Conservation (phyloP, 257 asterid genomes). For the Solanum corneliomulleri region DNA sequence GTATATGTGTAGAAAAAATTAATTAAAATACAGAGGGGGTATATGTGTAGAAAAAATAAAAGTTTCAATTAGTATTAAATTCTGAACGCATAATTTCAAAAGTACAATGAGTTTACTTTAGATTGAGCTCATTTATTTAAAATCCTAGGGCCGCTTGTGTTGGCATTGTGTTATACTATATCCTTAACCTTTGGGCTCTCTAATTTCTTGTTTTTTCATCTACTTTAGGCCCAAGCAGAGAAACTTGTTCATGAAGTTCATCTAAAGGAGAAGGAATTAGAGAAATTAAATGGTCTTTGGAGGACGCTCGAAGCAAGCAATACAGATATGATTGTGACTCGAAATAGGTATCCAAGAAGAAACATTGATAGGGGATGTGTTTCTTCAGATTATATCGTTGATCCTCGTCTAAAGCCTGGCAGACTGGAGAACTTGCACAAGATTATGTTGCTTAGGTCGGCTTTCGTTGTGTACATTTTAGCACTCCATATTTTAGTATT, state of each 20-base stretch:
- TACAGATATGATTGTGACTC: conserved; percentile 32
- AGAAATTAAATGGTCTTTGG: conserved; percentile 53
- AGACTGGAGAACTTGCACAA: conserved; percentile 64
- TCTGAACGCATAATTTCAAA: background rate
- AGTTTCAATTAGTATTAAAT: background rate
- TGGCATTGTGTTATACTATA: background rate
- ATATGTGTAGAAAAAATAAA: background rate
- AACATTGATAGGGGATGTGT: conserved; percentile 27
- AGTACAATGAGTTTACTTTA: background rate
- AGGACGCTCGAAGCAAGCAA: conserved; percentile 43
- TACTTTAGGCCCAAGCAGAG: conserved; percentile 76
- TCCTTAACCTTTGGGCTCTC: background rate
- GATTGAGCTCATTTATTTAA: background rate
- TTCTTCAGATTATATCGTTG: conserved; percentile 38
- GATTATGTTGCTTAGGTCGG: conserved; percentile 75
- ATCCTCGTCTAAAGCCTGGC: conserved; percentile 52
- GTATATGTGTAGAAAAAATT: background rate
- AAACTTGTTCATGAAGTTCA: conserved; percentile 58
- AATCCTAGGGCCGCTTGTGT: background rate
- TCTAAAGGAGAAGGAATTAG: conserved; percentile 64
- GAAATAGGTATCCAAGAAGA: conserved; percentile 64
- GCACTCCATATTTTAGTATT: conserved; percentile 74
- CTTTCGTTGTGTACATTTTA: conserved; percentile 62
- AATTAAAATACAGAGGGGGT: background rate
- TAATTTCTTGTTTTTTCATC: background rate